These are phyloP conservation scores for Plantago major DNA, from an alignment of 257 asterid species.

Conservation along the genomic window DNA sequence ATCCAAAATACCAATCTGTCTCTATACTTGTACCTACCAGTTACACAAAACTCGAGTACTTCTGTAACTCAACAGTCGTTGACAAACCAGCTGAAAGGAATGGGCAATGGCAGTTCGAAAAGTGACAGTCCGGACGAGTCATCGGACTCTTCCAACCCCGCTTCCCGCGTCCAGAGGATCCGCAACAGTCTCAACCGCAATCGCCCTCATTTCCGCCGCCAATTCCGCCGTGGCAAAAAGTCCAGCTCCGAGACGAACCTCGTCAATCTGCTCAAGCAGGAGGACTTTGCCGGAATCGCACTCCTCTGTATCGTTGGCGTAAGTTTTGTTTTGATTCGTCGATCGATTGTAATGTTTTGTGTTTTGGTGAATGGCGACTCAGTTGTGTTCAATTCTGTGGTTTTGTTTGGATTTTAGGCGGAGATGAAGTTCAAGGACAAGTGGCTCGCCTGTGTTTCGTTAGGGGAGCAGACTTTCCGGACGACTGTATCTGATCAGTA, in stretches of 20 bases:
- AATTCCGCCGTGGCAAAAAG: conserved; percentile 18
- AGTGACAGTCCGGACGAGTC: conserved; percentile 41
- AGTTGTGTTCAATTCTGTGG: conserved; percentile 4
- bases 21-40: too few relatives aligned
- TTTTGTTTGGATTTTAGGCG: conserved; percentile 50
- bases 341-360: not conserved
- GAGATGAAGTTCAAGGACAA: conserved; percentile 93
- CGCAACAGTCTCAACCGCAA: conserved; percentile 54
- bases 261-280: conserved; percentile 51
- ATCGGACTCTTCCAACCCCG: conserved; percentile 30
- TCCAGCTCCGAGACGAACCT: conserved; percentile 24
- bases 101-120: conserved; percentile 75
- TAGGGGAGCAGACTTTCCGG: conserved; percentile 92
- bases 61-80: not conserved
- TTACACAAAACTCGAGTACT: too few relatives aligned
- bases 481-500: conserved; percentile 79
- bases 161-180: conserved; percentile 44
- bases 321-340: not conserved
- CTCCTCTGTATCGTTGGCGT: conserved; percentile 61
- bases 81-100: conserved; percentile 14
- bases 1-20: too few relatives aligned
- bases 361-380: too few relatives aligned
- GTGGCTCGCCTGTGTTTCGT: conserved; percentile 86
- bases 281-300: conserved; percentile 89
- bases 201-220: conserved; percentile 48